These are phyloP conservation scores for Zygnema circumcarinatum DNA, from an alignment of 139 green algal species.

Conservation along the genomic window DNA sequence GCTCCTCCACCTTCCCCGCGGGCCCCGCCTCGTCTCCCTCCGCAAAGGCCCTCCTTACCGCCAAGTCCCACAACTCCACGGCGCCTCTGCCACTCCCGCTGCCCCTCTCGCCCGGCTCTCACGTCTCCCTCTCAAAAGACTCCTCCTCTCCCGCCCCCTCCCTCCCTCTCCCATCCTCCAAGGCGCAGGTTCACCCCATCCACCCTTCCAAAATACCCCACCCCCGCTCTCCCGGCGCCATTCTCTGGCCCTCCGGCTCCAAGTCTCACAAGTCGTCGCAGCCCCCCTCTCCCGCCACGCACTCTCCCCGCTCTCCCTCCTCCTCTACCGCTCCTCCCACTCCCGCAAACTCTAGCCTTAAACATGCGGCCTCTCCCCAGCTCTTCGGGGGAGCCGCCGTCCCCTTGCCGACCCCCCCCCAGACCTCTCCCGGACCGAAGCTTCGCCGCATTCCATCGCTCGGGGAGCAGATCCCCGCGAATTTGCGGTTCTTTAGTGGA, in stretches of 20 bases:
- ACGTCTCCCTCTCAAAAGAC: not conserved
- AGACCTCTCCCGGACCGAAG: not conserved
- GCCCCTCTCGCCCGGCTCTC: not conserved
- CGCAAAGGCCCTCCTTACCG: too few species aligned
- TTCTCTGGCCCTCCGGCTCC: not conserved
- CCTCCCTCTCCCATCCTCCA: not conserved
- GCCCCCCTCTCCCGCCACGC: not conserved
- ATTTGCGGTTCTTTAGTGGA: slow-evolving; percentile 21
- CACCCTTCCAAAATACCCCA: not conserved
- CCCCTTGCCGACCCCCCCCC: slow-evolving; percentile 2
- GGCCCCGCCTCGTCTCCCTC: too few species aligned
- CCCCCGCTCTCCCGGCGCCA: not conserved
- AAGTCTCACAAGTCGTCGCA: not conserved
- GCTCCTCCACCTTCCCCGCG: too few species aligned
- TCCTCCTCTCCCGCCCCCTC: not conserved
- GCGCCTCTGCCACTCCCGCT: not conserved
- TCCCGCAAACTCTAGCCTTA: too few species aligned
- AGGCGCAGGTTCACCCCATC: slow-evolving; percentile 3
- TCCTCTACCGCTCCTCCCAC: too few species aligned
- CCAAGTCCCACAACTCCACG: not conserved
- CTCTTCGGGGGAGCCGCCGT: slow-evolving; percentile 13
- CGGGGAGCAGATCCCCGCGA: slow-evolving; percentile 8
- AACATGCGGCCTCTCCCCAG: too few species aligned
- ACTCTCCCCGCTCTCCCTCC: too few species aligned
- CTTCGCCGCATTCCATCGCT: not conserved